phyloP scores from a whole-genome alignment of 1,139 yeast species.

The Kodamaea alishanica region DNA sequence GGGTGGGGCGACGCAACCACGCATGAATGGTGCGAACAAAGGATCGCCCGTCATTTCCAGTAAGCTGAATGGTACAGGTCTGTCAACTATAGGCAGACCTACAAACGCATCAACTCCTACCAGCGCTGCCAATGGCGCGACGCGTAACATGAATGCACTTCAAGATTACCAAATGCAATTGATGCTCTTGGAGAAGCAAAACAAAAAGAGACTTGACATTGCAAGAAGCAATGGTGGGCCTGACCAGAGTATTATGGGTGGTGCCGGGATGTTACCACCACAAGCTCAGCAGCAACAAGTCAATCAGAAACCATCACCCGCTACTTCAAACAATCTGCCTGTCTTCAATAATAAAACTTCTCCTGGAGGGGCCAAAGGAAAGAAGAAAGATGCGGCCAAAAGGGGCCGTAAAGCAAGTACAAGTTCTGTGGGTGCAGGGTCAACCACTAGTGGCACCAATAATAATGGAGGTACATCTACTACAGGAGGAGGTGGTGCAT shows the following conservation, averaged over 20 bases:
- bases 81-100: background rate
- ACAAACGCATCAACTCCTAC: constrained; percentile 2
- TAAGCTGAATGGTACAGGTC: background rate
- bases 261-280: constrained; percentile 22
- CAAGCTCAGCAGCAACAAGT: constrained; percentile 14
- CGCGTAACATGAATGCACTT: constrained; percentile 42
- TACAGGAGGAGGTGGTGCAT: constrained; percentile 10
- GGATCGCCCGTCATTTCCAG: constrained; percentile 1
- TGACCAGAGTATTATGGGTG: constrained; percentile 14
- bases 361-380: constrained; percentile 23
- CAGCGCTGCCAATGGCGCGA: constrained; percentile 11
- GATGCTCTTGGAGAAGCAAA: constrained; percentile 67
- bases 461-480: constrained; percentile 11
- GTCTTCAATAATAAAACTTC: constrained; percentile 35
- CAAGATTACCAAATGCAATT: constrained; percentile 77
- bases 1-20: constrained; percentile 5
- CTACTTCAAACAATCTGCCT: constrained; percentile 29
- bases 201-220: constrained; percentile 57
- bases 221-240: constrained; percentile 37
- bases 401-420: constrained; percentile 36
- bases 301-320: constrained; percentile 27
- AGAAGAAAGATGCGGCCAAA: constrained; percentile 28
- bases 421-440: constrained; percentile 9
- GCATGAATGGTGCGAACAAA: constrained; percentile 1
- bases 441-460: constrained; percentile 8